phyloP scores from a whole-genome alignment of 352 stramenopile genomes.

The Phytophthora multivora region DNA sequence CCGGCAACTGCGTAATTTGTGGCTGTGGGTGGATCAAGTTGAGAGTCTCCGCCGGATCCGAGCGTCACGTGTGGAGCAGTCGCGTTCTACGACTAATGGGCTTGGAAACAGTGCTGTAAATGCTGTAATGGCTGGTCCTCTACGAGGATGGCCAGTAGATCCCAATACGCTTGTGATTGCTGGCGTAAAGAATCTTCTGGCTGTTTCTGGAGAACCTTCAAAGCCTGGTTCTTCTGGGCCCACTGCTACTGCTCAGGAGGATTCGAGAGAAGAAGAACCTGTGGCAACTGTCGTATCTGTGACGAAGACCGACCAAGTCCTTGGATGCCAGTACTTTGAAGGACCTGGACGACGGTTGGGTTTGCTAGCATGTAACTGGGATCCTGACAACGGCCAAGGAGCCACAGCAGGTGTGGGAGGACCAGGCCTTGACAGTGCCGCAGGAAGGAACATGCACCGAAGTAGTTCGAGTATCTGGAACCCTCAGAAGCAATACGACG shows the following conservation, averaged over 20 bases:
- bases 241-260: constrained; percentile 23
- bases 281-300: constrained; percentile 44
- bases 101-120: constrained; percentile 34
- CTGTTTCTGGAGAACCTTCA: constrained; percentile 25
- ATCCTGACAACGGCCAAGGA: constrained; percentile 69
- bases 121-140: constrained; percentile 38
- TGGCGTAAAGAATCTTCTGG: constrained; percentile 74
- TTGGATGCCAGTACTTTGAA: constrained; percentile 81
- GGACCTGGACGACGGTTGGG: constrained; percentile 66
- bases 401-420: constrained; percentile 24
- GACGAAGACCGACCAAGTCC: constrained; percentile 61
- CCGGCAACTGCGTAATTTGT: constrained; percentile 66
- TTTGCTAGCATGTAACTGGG: constrained; percentile 85
- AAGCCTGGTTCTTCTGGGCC: constrained; percentile 5
- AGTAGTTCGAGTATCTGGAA: constrained; percentile 74
- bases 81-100: constrained; percentile 28
- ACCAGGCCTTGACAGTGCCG: constrained; percentile 36
- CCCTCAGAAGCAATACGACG: constrained; percentile 65
- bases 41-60: constrained; percentile 72
- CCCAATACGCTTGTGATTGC: constrained; percentile 60
- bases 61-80: constrained; percentile 58
- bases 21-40: constrained; percentile 87
- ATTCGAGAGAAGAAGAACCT: constrained; percentile 25
- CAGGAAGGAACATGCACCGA: constrained; percentile 52
- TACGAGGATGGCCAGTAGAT: constrained; percentile 79